Base-by-base conservation (phyloP, 495 filamentous ascomycete genomes). In the Aspergillus bridgeri region DNA sequence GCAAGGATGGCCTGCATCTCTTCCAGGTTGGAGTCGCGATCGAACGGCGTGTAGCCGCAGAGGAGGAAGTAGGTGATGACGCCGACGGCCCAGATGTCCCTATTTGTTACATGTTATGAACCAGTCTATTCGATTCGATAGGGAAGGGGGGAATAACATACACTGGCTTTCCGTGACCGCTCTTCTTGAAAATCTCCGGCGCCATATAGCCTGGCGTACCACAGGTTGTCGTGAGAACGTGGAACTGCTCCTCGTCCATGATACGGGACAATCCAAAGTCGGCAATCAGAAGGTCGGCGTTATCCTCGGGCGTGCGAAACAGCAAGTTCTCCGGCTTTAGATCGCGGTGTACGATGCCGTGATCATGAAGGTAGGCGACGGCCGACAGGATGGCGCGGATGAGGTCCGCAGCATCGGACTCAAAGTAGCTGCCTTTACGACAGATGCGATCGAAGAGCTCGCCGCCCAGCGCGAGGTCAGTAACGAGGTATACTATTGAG, bases 181-280 rank as follows among this genome's bases (percentile, higher is more conserved):
- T 86, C 72, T 91, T 91, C 60, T 87, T 86, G 69, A 90, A 91
- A 59, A 91, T 91, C 66, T 90, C 88, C 1, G 88, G 88, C 20
- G 89, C 89, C 89, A 92, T 98, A 74, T 98, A 98, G 25, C 95
- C 95, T 0, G 94, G 94, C 6, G 94, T 98, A 29, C 94, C 94
- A 66, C 94, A 98, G 3, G 94, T 98, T 2, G 94, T 98, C 5
- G 95, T 98, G 38, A 98, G 75, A 23, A 98, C 92, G 66, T 97
- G 95, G 70, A 98, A 98, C 67, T 97, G 90, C 73, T 98, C 92
- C 75, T 98, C 95, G 69, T 98, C 95, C 92, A 98, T 97, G 72
- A 98, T 98, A 44, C 94, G 80, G 13, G 86, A 90, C 29, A 98
- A 76, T 8, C 94, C 94, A 66, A 98, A 98, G 70, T 98, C 94